A percentile compares a stretch with the other conserved stretches of the same genome.
These are phyloP conservation scores for Volvariella volvacea DNA, from an alignment of 1,284 basidiomycete species.

Conservation along the genomic window DNA sequence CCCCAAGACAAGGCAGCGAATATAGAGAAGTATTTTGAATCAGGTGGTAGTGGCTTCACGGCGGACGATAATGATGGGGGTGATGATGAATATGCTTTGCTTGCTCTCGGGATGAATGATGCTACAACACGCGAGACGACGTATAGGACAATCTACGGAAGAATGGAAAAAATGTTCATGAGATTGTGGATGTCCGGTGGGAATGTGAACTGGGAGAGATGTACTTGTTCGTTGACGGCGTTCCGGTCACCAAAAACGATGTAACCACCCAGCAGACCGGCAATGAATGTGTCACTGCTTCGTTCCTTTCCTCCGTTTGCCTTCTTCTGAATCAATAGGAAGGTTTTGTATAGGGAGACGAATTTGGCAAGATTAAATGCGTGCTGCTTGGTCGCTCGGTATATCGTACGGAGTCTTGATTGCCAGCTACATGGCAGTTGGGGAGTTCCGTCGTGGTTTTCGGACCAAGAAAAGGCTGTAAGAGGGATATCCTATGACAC, in stretches of 20 bases:
- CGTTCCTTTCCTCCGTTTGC: conserved; percentile 79
- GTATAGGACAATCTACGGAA: conserved; percentile 86
- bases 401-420: conserved; percentile 63
- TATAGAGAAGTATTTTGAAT: conserved; percentile 76
- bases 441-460: too few relatives aligned
- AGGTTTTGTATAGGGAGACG: conserved; percentile 88
- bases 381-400: conserved; percentile 85
- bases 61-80: conserved; percentile 28
- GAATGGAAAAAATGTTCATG: too few relatives aligned
- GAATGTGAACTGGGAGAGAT: conserved; percentile 5
- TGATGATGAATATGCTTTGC: conserved; percentile 34
- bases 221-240: conserved; percentile 96
- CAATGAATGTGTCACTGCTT: conserved; percentile 83
- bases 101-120: conserved; percentile 77
- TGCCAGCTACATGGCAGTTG: conserved; percentile 52
- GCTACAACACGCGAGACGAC: conserved; percentile 86
- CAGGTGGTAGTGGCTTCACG: conserved; percentile 71
- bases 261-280: conserved; percentile 90
- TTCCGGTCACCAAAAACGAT: conserved; percentile 90
- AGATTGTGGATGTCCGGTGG: conserved; percentile 8
- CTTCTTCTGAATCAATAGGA: conserved; percentile 78
- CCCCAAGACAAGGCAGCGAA: conserved; percentile 94
- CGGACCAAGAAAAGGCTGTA: too few relatives aligned
- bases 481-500: too few relatives aligned
- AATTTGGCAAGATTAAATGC: conserved; percentile 90